Evolutionary conservation across 2,329 filamentous ascomycete species (phyloP).

Genomic region (Penicillium sp.): DNA sequence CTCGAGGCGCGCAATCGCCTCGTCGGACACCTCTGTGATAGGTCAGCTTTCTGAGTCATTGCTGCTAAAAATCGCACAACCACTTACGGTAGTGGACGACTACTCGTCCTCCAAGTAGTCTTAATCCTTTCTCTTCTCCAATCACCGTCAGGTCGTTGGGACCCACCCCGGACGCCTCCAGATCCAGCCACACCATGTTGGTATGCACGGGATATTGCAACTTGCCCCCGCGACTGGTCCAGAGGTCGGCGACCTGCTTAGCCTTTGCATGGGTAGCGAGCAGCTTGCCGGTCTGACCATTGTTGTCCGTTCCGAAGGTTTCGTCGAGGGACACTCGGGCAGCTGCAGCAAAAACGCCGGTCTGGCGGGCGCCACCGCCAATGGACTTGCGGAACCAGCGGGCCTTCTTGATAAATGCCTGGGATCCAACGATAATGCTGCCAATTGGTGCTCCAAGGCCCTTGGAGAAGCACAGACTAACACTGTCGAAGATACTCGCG

Average conservation of each 20-base stretch:
- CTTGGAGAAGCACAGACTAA: constrained; percentile 78
- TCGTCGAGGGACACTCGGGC: constrained; percentile 76
- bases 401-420: constrained; percentile 62
- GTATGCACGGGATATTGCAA: constrained; percentile 71
- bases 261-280: constrained; percentile 61
- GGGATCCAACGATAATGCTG: constrained; percentile 65
- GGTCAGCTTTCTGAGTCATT: constrained; percentile 22
- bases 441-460: constrained; percentile 79
- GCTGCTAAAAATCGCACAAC: not conserved
- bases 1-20: constrained; percentile 58
- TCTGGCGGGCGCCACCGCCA: constrained; percentile 74
- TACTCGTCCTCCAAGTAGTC: constrained; percentile 56
- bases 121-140: constrained; percentile 58
- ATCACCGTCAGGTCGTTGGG: constrained; percentile 54
- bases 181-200: constrained; percentile 89
- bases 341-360: constrained; percentile 72
- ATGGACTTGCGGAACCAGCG: constrained; percentile 78
- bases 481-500: constrained; percentile 67
- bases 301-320: constrained; percentile 63
- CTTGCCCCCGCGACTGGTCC: constrained; percentile 68
- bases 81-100: constrained; percentile 65
- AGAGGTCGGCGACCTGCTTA: constrained; percentile 61
- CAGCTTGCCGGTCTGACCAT: constrained; percentile 62
- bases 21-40: constrained; percentile 60
- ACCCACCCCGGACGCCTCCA: constrained; percentile 59